phyloP scores from a whole-genome alignment of 2,329 filamentous ascomycete genomes.

The Xylariomycetidae sp. region DNA sequence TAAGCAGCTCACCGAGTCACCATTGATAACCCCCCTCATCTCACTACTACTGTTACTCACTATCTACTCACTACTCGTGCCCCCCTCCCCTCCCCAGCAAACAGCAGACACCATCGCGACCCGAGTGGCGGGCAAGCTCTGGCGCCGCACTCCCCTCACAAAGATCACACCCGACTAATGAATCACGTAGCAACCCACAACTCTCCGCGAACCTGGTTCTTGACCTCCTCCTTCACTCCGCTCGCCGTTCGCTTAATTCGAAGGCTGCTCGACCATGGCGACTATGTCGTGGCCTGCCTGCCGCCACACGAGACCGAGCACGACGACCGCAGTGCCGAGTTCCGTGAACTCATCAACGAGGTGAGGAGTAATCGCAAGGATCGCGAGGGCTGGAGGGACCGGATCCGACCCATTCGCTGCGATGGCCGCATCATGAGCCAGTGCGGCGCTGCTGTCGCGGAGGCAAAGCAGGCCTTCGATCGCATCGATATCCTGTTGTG shows the following conservation, averaged over 20 bases:
- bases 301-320: constrained; percentile 73
- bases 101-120: background rate
- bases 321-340: constrained; percentile 68
- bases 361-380: constrained; percentile 57
- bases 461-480: constrained; percentile 78
- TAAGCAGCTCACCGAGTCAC: too few species aligned
- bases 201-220: constrained; percentile 83
- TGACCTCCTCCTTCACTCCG: constrained; percentile 81
- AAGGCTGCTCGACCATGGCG: constrained; percentile 80
- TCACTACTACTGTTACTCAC: too few species aligned
- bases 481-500: constrained; percentile 86
- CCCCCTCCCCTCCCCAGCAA: background rate
- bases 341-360: constrained; percentile 70
- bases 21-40: too few species aligned
- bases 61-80: constrained; percentile 4
- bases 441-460: constrained; percentile 80
- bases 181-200: constrained; percentile 54
- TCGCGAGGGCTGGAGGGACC: constrained; percentile 73
- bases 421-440: constrained; percentile 59
- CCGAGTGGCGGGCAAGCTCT: too few species aligned
- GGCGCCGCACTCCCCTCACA: too few species aligned
- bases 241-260: constrained; percentile 77
- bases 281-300: constrained; percentile 81
- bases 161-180: constrained; percentile 29
- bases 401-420: constrained; percentile 61